phyloP scores from a whole-genome alignment of 176 grass and related monocot species.

The Triticum aestivum region DNA sequence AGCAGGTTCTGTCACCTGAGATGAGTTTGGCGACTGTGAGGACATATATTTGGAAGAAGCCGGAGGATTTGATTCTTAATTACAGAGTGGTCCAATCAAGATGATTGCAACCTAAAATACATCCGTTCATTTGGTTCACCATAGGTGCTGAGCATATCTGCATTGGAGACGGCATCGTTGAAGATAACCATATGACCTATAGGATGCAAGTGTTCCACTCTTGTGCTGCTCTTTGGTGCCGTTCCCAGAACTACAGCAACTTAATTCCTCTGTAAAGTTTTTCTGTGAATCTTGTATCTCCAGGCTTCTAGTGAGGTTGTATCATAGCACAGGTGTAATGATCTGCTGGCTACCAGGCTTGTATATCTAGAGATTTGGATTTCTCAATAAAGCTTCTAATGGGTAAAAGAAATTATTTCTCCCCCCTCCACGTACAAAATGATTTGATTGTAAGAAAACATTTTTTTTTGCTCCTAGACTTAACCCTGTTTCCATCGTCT shows the following conservation, averaged over 20 bases:
- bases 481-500: neutral
- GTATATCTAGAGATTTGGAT: constrained; percentile 46
- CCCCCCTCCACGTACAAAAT: neutral
- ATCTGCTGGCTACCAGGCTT: constrained; percentile 41
- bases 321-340: constrained; percentile 58
- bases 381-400: constrained; percentile 40
- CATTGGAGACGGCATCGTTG: neutral
- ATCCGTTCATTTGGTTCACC: constrained; percentile 24
- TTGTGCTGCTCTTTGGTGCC: constrained; percentile 1
- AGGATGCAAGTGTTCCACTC: constrained; percentile 8
- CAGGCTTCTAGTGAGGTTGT: constrained; percentile 39
- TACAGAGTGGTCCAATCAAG: constrained; percentile 77
- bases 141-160: constrained; percentile 12
- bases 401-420: constrained; percentile 16
- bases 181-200: neutral
- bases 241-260: neutral
- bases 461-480: neutral
- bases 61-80: constrained; percentile 89
- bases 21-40: constrained; percentile 93
- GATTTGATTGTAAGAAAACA: constrained; percentile 21
- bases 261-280: constrained; percentile 48
- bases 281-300: constrained; percentile 41
- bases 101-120: constrained; percentile 32
- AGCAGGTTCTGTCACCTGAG: constrained; percentile 67
- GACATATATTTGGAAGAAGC: constrained; percentile 94